Conservation (phyloP, 2,329 filamentous ascomycete species). For the Xylariaceae sp. region DNA sequence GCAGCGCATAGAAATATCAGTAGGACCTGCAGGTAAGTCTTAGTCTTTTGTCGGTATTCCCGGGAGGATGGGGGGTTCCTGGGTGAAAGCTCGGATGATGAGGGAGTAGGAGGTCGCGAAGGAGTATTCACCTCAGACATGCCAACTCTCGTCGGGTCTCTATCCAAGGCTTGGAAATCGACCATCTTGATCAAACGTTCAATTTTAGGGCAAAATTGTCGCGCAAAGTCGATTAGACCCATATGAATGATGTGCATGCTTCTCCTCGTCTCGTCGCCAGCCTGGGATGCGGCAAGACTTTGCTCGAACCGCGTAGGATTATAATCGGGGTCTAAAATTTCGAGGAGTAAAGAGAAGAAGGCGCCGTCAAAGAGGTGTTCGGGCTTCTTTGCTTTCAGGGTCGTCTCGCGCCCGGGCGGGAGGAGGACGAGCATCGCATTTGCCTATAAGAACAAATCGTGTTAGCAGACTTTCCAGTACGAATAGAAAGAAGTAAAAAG, state of each 20-base stretch:
- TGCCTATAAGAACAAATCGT: constrained; percentile 31
- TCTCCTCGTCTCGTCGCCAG: constrained; percentile 54
- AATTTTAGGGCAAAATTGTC: constrained; percentile 58
- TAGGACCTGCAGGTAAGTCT: constrained; percentile 33
- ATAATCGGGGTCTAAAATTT: constrained; percentile 64
- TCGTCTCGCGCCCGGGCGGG: constrained; percentile 44
- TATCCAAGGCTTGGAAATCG: constrained; percentile 64
- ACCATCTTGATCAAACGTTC: constrained; percentile 59
- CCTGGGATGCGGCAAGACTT: constrained; percentile 48
- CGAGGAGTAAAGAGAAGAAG: constrained; percentile 61
- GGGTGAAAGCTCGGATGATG: background rate
- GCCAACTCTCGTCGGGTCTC: constrained; percentile 61
- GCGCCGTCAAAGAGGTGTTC: constrained; percentile 61
- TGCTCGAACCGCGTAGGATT: constrained; percentile 60
- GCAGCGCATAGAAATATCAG: constrained; percentile 36
- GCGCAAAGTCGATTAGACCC: constrained; percentile 62
- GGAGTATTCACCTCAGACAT: constrained; percentile 50
- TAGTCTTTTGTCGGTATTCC: constrained; percentile 16
- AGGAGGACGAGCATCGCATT: constrained; percentile 39
- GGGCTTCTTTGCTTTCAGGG: constrained; percentile 55
- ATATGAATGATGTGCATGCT: constrained; percentile 62
- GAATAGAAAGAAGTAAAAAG: constrained; percentile 40
- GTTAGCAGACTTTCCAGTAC: constrained; percentile 32
- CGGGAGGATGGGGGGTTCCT: background rate
- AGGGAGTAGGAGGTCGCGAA: background rate